Evolutionary conservation across 1,284 basidiomycete genomes (phyloP), one percentile per base, ranked within the genome.

Genomic region (Sporisorium reilianum): DNA sequence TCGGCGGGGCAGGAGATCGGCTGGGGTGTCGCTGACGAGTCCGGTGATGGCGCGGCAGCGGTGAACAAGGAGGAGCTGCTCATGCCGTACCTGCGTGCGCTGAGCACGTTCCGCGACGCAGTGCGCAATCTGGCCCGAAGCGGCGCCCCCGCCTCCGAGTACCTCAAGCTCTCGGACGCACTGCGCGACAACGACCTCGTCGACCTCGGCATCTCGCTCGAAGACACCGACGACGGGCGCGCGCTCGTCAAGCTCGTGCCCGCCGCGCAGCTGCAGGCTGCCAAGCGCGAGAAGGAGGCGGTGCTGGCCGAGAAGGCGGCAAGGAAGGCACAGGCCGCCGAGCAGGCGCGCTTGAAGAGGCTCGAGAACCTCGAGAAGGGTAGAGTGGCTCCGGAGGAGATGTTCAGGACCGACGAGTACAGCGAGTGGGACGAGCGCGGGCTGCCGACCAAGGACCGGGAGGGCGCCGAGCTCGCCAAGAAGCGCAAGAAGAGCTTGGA

Each of bases 71-170:
- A 98, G 78, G 90, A 92, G 75, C 85, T 92, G 32, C 86, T 98
- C 38, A 92, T 97, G 90, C 95, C 95, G 5, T 97, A 97, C 86
- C 88, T 98, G 42, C 89, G 92, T 26, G 88, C 89, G 3, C 87
- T 99, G 51, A 95, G 95, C 10, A 89, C 89, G 1, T 99, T 99
- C 90, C 90, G 97, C 68, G 96, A 99, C 84, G 89, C 91, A 23
- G 90, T 99, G 34, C 90, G 97, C 54, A 88, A 88, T 75, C 85
- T 95, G 32, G 94, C 95, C 1, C 95, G 96, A 78, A 60, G 63
- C 23, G 65, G 72, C 8, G 80, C 82, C 0, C 59, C 82, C 9
- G 61, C 71, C 5, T 62, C 63, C 9, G 80, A 80, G 23, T 77
- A 84, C 45, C 77, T 84, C 46, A 70, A 78, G 52, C 79, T 85